Percentiles rank a stretch among this genome's conserved stretches.
phyloP scores from a whole-genome alignment of 2,329 filamentous ascomycete genomes.

The Penicillium digitatum region DNA sequence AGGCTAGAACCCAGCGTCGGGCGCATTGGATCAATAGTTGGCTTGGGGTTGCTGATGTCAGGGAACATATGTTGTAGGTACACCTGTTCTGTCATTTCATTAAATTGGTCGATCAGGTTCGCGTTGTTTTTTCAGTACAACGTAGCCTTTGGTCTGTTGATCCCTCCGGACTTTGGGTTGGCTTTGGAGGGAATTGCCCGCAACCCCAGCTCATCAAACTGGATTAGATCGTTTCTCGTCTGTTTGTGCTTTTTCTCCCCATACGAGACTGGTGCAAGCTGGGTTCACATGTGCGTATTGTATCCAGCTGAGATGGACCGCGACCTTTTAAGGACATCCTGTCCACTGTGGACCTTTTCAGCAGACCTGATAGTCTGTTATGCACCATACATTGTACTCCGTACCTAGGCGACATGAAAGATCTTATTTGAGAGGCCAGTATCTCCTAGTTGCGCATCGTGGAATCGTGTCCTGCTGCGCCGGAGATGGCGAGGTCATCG shows the following conservation, averaged over 20 bases:
- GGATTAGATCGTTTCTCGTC: slow-evolving; percentile 12
- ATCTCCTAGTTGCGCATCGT: not conserved
- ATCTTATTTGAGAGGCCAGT: slow-evolving; percentile 1
- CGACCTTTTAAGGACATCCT: not conserved
- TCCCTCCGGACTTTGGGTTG: not conserved
- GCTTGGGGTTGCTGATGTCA: not conserved
- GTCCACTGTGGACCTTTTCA: not conserved
- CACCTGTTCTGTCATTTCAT: not conserved
- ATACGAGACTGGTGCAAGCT: not conserved
- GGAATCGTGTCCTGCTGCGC: slow-evolving; percentile 11
- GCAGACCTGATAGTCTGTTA: not conserved
- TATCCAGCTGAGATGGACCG: slow-evolving; percentile 1
- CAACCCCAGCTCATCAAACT: slow-evolving; percentile 6
- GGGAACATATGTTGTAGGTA: too few relatives aligned
- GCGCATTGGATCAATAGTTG: slow-evolving; percentile 2
- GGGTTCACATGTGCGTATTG: not conserved
- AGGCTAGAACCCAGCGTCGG: slow-evolving; percentile 17
- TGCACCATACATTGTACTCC: not conserved
- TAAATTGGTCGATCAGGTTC: not conserved
- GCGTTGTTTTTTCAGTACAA: not conserved
- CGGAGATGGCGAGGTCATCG: not conserved
- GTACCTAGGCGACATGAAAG: not conserved
- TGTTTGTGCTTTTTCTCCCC: not conserved
- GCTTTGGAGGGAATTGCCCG: not conserved
- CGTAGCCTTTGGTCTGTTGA: not conserved